phyloP scores from a whole-genome alignment of 2,329 filamentous ascomycete genomes.

The Aspergillus texensis region DNA sequence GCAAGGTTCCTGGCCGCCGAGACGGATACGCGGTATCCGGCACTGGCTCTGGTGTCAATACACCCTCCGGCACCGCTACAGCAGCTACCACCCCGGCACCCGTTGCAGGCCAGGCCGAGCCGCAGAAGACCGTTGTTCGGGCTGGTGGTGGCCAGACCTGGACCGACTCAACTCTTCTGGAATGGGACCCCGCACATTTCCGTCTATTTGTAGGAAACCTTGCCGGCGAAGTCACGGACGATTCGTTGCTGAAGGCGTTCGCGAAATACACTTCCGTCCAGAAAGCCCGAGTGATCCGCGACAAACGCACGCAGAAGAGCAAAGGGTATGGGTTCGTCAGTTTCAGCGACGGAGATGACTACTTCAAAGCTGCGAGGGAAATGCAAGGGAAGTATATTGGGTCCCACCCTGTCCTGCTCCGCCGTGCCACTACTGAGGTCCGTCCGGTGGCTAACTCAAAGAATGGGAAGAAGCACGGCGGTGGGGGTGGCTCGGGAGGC shows the following conservation, averaged over 20 bases:
- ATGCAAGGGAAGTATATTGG: conserved; percentile 99
- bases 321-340: conserved; percentile 97
- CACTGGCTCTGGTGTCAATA: conserved; percentile 46
- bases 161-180: conserved; percentile 84
- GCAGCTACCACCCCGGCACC: conserved; percentile 47
- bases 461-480: conserved; percentile 59
- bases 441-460: conserved; percentile 71
- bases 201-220: conserved; percentile 96
- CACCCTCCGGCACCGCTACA: conserved; percentile 32
- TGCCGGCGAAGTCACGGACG: conserved; percentile 95
- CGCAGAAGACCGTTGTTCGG: conserved; percentile 82
- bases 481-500: conserved; percentile 31
- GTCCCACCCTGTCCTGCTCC: conserved; percentile 86
- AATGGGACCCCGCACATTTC: conserved; percentile 95
- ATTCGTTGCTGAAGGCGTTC: conserved; percentile 92
- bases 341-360: conserved; percentile 93
- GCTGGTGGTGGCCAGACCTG: conserved; percentile 89
- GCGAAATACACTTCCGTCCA: conserved; percentile 83
- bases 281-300: conserved; percentile 89
- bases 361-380: conserved; percentile 93
- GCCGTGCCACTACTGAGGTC: conserved; percentile 90
- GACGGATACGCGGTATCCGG: conserved; percentile 42
- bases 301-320: conserved; percentile 94
- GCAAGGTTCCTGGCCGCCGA: conserved; percentile 44
- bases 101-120: conserved; percentile 43